Percentiles rank a stretch among this genome's conserved stretches.
Evolutionary conservation across 495 filamentous ascomycete species (phyloP).

Genomic region (Aspergillus nanangensis): DNA sequence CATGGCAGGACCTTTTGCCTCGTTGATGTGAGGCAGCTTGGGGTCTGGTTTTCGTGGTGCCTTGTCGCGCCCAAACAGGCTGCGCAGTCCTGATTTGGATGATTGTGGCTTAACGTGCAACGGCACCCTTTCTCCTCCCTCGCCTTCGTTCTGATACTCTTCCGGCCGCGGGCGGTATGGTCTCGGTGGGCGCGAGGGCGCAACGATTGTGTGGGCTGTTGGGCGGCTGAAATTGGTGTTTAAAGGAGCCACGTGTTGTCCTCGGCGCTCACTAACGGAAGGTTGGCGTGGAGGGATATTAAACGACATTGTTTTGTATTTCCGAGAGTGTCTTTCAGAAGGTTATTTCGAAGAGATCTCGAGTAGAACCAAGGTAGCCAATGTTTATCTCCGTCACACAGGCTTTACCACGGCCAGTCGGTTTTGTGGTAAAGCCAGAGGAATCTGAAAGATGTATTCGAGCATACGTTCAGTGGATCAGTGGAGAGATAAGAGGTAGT

Average conservation of each 20-base stretch:
- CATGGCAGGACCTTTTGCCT: slow-evolving; percentile 17
- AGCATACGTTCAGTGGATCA: too few species aligned
- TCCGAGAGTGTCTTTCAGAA: not conserved
- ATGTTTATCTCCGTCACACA: not conserved
- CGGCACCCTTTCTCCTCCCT: slow-evolving; percentile 27
- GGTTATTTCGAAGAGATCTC: too few species aligned
- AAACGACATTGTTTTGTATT: slow-evolving; percentile 12
- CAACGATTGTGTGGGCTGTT: slow-evolving; percentile 10
- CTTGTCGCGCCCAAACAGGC: slow-evolving; percentile 38
- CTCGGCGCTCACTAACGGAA: slow-evolving; percentile 37
- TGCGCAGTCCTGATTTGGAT: slow-evolving; percentile 37
- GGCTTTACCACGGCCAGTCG: not conserved
- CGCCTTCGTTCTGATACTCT: slow-evolving; percentile 28
- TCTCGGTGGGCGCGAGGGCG: slow-evolving; percentile 13
- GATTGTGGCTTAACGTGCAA: slow-evolving; percentile 35
- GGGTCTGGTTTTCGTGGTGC: slow-evolving; percentile 21
- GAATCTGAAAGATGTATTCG: too few species aligned
- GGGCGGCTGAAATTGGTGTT: slow-evolving; percentile 40
- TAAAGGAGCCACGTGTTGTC: slow-evolving; percentile 31
- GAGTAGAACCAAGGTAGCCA: too few species aligned
- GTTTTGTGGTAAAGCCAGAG: not conserved
- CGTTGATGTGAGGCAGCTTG: slow-evolving; percentile 34
- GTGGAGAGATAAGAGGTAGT: not conserved
- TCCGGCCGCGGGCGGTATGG: slow-evolving; percentile 36
- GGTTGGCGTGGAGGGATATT: slow-evolving; percentile 15